These are phyloP conservation scores for Stagonosporopsis rhizophila DNA, from an alignment of 2,329 filamentous ascomycete species.

Conservation along the genomic window DNA sequence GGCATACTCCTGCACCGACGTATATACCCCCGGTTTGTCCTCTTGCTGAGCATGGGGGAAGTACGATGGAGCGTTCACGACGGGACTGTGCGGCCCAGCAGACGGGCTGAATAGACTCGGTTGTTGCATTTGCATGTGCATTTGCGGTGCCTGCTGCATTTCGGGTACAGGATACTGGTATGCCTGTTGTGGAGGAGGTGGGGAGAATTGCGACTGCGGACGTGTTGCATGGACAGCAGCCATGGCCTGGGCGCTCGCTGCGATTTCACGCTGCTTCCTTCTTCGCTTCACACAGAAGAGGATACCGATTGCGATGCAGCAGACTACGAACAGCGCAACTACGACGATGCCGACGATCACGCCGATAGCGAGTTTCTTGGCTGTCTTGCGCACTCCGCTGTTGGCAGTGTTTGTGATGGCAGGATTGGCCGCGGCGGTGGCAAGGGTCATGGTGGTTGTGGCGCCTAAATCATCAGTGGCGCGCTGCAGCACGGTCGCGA, in stretches of 20 bases:
- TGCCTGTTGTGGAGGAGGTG: slow-evolving; percentile 14
- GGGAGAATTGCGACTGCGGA: slow-evolving; percentile 23
- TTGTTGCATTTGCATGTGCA: neutral
- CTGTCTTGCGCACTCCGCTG: slow-evolving; percentile 9
- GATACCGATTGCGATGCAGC: slow-evolving; percentile 24
- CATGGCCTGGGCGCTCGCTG: slow-evolving; percentile 24
- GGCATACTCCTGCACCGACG: slow-evolving; percentile 26
- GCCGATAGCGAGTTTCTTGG: slow-evolving; percentile 27
- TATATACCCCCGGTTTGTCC: slow-evolving; percentile 28
- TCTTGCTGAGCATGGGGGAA: slow-evolving; percentile 17
- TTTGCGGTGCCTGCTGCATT: slow-evolving; percentile 7
- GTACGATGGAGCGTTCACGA: slow-evolving; percentile 15
- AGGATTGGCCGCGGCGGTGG: slow-evolving; percentile 23
- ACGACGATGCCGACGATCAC: slow-evolving; percentile 32
- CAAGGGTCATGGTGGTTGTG: slow-evolving; percentile 28
- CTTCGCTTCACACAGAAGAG: slow-evolving; percentile 30
- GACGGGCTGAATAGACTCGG: slow-evolving; percentile 6
- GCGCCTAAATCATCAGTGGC: slow-evolving; percentile 21
- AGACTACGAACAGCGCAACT: slow-evolving; percentile 27
- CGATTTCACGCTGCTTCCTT: slow-evolving; percentile 29
- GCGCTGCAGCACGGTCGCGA: slow-evolving; percentile 27
- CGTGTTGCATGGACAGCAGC: slow-evolving; percentile 25
- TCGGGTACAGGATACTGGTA: slow-evolving; percentile 1
- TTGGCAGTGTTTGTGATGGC: slow-evolving; percentile 14
- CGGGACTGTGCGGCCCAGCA: slow-evolving; percentile 12